Base-by-base conservation (phyloP, 441 rosid genomes). In the Brassica balearica region DNA sequence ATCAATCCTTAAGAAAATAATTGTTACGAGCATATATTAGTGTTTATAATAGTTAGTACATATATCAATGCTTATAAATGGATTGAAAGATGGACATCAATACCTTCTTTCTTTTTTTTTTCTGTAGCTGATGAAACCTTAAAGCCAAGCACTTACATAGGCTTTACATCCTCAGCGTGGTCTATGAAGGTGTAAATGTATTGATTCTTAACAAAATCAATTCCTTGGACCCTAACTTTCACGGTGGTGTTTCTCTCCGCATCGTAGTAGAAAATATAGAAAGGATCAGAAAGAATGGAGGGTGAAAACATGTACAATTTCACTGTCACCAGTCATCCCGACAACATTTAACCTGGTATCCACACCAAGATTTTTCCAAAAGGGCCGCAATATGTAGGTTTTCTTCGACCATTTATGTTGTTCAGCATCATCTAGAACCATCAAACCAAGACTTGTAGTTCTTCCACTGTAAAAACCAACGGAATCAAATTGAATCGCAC, bases 381-480 rank as follows among this genome's bases (percentile, higher is more conserved):
- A 48, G 14, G 56, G 56, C 2, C 8, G 56, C 17, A 48, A n/a
- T n/a, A 48, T n/a, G 56, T 48, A 48, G 17, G 56, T 48, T 4
- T n/a, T 5, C 56, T 48, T 48, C 17, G 56, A 48, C 56, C 56
- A 48, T n/a, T 4, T 48, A n/a, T 48, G 56, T n/a, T 48, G 17
- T 5, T 48, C 56, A n/a, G 56, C 56, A 48, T 48, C 56, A n/a
- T 48, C 56, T 48, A 48, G 56, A 48, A 48, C 56, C 56, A 48
- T 48, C 56, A 48, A 48, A 4, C 15, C 2, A 5, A 48, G 56
- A 48, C 56, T 48, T 48, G 17, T 48, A 12, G 3, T 48, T 48
- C 6, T 48, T 5, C 56, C 56, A 48, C 17, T 6, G 56, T 0
- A 48, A 48, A 48, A 48, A 5, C 7, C 56, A 48, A 12, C 17